Conservation (phyloP, 1,139 yeast genomes). For the Kurtzmaniella natalensis region DNA sequence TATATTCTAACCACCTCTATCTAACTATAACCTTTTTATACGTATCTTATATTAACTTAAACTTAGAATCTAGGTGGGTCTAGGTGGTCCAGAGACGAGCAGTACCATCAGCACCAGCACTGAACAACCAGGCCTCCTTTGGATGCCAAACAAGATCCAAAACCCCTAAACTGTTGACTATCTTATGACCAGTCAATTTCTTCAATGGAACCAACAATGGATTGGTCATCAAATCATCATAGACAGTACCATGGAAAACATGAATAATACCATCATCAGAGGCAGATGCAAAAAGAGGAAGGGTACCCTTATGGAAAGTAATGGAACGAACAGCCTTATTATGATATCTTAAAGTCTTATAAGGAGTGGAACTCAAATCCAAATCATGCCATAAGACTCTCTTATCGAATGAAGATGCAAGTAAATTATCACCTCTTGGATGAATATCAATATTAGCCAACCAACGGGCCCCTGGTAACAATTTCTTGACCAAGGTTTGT, state of each 20-base stretch:
- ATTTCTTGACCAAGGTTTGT: slow-evolving; percentile 76
- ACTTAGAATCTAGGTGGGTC: no score
- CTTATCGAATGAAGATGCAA: slow-evolving; percentile 92
- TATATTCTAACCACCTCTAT: not conserved
- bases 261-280: slow-evolving; percentile 93
- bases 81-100: slow-evolving; percentile 94
- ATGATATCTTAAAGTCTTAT: slow-evolving; percentile 92
- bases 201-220: slow-evolving; percentile 95
- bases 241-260: slow-evolving; percentile 95
- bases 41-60: no score
- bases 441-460: slow-evolving; percentile 87
- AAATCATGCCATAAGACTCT: slow-evolving; percentile 97
- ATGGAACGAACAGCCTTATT: slow-evolving; percentile 91
- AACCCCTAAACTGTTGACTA: slow-evolving; percentile 81
- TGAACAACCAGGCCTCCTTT: slow-evolving; percentile 95
- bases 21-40: slow-evolving; percentile 4
- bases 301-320: slow-evolving; percentile 74
- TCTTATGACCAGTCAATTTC: slow-evolving; percentile 89
- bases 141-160: slow-evolving; percentile 94
- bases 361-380: slow-evolving; percentile 85
- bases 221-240: slow-evolving; percentile 92
- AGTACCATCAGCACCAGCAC: slow-evolving; percentile 97
- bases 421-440: slow-evolving; percentile 91
- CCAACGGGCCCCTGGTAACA: slow-evolving; percentile 96
- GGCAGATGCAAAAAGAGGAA: slow-evolving; percentile 94